A percentile compares a stretch with the other conserved stretches of the same genome.
Evolutionary conservation across 129 eudicot species (phyloP).

Genomic region (Heracleum sosnowskyi): DNA sequence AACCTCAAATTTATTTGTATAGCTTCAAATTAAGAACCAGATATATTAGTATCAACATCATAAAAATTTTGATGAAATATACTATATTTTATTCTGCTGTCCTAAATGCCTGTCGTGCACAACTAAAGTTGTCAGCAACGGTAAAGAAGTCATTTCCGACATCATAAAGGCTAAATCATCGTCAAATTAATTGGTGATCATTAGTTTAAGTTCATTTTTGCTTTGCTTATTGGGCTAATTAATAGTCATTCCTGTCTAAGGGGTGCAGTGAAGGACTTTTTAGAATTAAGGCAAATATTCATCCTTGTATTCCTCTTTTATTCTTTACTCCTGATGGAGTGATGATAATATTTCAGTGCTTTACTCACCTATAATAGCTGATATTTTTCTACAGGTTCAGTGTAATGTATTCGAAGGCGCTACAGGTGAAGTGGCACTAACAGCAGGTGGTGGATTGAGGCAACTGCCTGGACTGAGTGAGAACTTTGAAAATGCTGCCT

Average conservation of each 20-base stretch:
- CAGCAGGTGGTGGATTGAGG: conserved; percentile 90
- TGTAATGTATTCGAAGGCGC: conserved; percentile 97
- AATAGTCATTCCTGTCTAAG: background rate
- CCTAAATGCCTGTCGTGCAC: background rate
- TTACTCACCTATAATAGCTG: background rate
- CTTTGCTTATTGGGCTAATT: background rate
- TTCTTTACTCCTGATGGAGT: too few relatives aligned
- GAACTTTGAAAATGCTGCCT: conserved; percentile 77
- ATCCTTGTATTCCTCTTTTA: background rate
- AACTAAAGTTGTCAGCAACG: background rate
- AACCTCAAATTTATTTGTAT: background rate
- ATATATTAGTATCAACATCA: background rate
- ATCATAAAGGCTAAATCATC: background rate
- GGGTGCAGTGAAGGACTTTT: background rate
- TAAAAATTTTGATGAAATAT: background rate
- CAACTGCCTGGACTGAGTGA: conserved; percentile 75
- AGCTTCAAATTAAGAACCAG: background rate
- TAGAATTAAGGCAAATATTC: background rate
- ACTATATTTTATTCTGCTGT: background rate
- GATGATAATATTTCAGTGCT: background rate
- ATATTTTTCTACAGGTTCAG: conserved; percentile 47
- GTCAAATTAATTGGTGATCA: background rate
- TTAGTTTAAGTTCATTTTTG: background rate
- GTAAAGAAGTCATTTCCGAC: background rate
- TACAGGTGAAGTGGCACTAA: conserved; percentile 74